Percentiles rank a stretch among this genome's conserved stretches.
Conservation (phyloP, 352 stramenopile genomes). For the Paralagenidium karlingii region DNA sequence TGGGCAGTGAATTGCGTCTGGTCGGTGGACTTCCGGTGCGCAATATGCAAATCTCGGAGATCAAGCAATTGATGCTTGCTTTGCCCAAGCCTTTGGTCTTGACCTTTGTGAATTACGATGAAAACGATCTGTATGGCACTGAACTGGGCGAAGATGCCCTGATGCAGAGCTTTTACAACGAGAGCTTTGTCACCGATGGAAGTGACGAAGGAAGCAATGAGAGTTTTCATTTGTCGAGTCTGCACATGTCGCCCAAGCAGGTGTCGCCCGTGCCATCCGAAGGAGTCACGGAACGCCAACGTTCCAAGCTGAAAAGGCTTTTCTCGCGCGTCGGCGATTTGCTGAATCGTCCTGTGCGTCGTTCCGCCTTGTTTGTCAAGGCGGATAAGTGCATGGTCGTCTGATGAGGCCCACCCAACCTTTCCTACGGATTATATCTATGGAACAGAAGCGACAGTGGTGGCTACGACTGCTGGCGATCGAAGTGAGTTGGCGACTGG, state of each 20-base stretch:
- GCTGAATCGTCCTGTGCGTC: slow-evolving; percentile 61
- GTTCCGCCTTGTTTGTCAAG: slow-evolving; percentile 43
- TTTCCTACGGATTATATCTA: too few relatives aligned
- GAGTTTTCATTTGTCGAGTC: too few relatives aligned
- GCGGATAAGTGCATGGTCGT: slow-evolving; percentile 62
- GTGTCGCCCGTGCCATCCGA: slow-evolving; percentile 3
- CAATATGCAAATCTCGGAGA: slow-evolving; percentile 44
- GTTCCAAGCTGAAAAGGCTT: slow-evolving; percentile 47
- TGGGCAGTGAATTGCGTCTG: slow-evolving; percentile 62
- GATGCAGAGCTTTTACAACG: slow-evolving; percentile 10
- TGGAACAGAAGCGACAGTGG: too few relatives aligned
- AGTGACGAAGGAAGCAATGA: too few relatives aligned
- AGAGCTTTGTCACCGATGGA: slow-evolving; percentile 20
- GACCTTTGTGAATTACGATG: slow-evolving; percentile 50
- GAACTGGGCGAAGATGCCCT: too few relatives aligned
- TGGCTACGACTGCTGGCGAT: too few relatives aligned
- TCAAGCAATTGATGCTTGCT: slow-evolving; percentile 69
- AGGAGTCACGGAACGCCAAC: slow-evolving; percentile 38
- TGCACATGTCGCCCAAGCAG: too few relatives aligned
- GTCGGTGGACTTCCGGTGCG: slow-evolving; percentile 60
- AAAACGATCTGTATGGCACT: slow-evolving; percentile 25
- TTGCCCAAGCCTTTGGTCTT: slow-evolving; percentile 64
- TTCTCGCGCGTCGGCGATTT: slow-evolving; percentile 59
- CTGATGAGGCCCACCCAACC: too few relatives aligned
- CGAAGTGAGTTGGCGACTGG: too few relatives aligned